Evolutionary conservation across 1,284 basidiomycete genomes (phyloP).

Genomic region (Puccinia novopanici): DNA sequence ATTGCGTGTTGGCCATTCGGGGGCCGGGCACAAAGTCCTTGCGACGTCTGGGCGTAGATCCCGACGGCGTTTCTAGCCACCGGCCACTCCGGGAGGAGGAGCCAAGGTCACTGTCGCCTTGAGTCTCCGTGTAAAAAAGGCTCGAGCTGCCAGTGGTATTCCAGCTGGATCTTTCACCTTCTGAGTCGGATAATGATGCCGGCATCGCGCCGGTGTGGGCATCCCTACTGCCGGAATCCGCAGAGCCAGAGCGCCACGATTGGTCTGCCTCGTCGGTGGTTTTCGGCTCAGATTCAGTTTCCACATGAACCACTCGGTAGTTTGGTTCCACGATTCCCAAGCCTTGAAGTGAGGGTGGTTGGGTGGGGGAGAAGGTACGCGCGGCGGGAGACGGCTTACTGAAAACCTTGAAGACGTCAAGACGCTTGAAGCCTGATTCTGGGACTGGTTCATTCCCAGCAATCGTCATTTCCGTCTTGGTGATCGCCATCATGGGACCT

Average conservation of each 20-base stretch:
- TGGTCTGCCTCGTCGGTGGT: not conserved
- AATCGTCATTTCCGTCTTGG: slow-evolving; percentile 23
- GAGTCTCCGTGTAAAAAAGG: slow-evolving; percentile 47
- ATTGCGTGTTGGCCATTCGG: not conserved
- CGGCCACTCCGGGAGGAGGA: slow-evolving; percentile 40
- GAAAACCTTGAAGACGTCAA: slow-evolving; percentile 40
- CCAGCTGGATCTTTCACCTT: slow-evolving; percentile 47
- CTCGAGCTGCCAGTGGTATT: slow-evolving; percentile 47
- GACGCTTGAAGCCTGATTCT: slow-evolving; percentile 27
- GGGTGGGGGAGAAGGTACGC: not conserved
- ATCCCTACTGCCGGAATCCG: slow-evolving; percentile 5
- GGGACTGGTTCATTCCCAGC: slow-evolving; percentile 1
- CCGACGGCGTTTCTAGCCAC: slow-evolving; percentile 34
- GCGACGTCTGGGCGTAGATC: slow-evolving; percentile 31
- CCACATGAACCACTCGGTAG: slow-evolving; percentile 26
- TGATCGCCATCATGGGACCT: slow-evolving; percentile 41
- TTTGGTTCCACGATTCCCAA: slow-evolving; percentile 33
- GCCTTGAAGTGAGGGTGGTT: slow-evolving; percentile 18
- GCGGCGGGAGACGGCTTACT: slow-evolving; percentile 16
- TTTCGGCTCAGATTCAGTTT: slow-evolving; percentile 16
- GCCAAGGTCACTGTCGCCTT: slow-evolving; percentile 37
- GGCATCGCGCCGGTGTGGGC: slow-evolving; percentile 3
- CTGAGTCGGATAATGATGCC: slow-evolving; percentile 11
- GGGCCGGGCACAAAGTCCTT: slow-evolving; percentile 39
- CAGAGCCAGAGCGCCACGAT: not conserved